Conservation (phyloP, 2,329 filamentous ascomycete genomes). For the Geoglossum cookeanum region DNA sequence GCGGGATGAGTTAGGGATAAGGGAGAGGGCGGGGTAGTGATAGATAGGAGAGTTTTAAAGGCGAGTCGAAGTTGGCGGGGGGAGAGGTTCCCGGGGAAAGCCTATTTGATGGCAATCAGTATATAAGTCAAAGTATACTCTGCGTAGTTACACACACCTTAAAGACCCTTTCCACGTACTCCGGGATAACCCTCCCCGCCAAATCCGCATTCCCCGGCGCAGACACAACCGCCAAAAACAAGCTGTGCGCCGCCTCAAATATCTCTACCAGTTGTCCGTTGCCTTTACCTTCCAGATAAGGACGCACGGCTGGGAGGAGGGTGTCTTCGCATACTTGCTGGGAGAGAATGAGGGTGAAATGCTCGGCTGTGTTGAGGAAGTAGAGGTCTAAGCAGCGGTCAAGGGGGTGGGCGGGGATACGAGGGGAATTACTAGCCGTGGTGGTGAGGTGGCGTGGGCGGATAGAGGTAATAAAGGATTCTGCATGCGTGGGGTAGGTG, state of each 20-base stretch:
- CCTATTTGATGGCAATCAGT: conserved; percentile 16
- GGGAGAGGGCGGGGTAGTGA: conserved; percentile 61
- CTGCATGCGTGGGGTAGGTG: conserved; percentile 45
- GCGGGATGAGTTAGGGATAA: conserved; percentile 54
- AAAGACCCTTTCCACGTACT: conserved; percentile 69
- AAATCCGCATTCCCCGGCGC: conserved; percentile 58
- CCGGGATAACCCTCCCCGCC: conserved; percentile 52
- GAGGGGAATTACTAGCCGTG: conserved; percentile 18
- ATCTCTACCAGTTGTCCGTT: conserved; percentile 42
- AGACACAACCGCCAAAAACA: conserved; percentile 61
- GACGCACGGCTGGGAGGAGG: conserved; percentile 52
- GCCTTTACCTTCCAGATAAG: conserved; percentile 48
- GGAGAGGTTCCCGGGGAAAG: conserved; percentile 63
- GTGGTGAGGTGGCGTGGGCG: conserved; percentile 33
- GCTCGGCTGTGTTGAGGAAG: conserved; percentile 73
- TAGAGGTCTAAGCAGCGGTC: conserved; percentile 65
- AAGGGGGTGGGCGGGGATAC: conserved; percentile 37
- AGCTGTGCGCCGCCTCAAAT: conserved; percentile 78
- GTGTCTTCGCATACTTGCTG: conserved; percentile 50
- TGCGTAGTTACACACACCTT: conserved; percentile 20
- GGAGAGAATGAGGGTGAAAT: conserved; percentile 53
- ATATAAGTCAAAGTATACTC: no score
- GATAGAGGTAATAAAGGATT: conserved; percentile 47
- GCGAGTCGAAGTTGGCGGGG: conserved; percentile 75
- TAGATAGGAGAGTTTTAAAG: conserved; percentile 67